A percentile compares a stretch with the other conserved stretches of the same genome.
phyloP scores from a whole-genome alignment of 306 rosid genomes.

The Vigna trinervia region DNA sequence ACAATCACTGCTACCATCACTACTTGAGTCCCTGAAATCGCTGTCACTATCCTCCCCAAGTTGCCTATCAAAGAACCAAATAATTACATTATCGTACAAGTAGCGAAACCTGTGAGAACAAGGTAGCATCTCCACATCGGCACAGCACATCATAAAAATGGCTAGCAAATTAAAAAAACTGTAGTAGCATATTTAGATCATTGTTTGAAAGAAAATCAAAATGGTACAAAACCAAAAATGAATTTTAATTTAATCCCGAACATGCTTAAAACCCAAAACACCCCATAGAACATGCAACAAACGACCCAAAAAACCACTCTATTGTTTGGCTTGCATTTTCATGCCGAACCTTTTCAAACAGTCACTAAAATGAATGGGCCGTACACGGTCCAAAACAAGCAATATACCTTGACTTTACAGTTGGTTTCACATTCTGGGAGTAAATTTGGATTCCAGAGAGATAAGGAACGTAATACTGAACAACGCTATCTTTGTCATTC shows the following conservation, averaged over 20 bases:
- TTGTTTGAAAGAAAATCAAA: conserved; percentile 14
- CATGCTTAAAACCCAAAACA: conserved; percentile 23
- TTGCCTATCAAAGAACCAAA: conserved; percentile 57
- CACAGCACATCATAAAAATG: conserved; percentile 3
- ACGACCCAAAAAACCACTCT: conserved; percentile 29
- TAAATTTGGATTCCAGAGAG: conserved; percentile 91
- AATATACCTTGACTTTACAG: conserved; percentile 68
- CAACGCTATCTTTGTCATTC: conserved; percentile 71
- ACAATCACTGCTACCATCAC: conserved; percentile 87
- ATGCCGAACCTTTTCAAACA: conserved; percentile 19
- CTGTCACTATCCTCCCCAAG: conserved; percentile 85
- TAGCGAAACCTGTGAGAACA: conserved; percentile 9
- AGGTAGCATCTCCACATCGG: background rate
- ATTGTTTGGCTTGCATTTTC: conserved; percentile 5
- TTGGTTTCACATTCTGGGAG: conserved; percentile 51
- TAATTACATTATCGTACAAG: conserved; percentile 15
- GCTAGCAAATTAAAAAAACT: background rate
- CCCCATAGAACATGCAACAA: background rate
- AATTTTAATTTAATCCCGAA: background rate
- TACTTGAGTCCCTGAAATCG: conserved; percentile 86
- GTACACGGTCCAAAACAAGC: background rate
- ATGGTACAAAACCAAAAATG: background rate
- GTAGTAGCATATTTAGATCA: background rate
- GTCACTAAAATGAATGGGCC: background rate
- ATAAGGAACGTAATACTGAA: conserved; percentile 87